A percentile compares a stretch with the other conserved stretches of the same genome.
phyloP scores from a whole-genome alignment of 2,329 filamentous ascomycete genomes.

The Aspergillus puulaauensis region DNA sequence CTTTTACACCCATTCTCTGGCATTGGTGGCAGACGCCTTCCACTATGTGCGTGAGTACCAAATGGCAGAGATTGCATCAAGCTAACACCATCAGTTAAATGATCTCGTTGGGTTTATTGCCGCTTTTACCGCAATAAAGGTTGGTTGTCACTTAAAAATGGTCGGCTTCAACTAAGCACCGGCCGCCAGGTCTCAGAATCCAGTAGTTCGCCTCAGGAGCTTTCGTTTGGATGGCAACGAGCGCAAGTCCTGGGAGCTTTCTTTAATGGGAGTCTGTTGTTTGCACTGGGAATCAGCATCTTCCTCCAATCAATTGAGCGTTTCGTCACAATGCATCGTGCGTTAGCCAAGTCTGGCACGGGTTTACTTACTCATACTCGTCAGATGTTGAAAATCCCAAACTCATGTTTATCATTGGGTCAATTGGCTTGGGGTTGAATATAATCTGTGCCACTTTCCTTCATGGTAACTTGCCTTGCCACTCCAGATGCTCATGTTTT shows the following conservation, averaged over 20 bases:
- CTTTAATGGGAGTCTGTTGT: slow-evolving; percentile 75
- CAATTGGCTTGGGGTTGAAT: slow-evolving; percentile 66
- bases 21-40: slow-evolving; percentile 74
- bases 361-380: background rate
- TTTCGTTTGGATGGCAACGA: slow-evolving; percentile 76
- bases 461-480: slow-evolving; percentile 50
- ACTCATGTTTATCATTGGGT: slow-evolving; percentile 68
- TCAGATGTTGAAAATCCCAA: slow-evolving; percentile 64
- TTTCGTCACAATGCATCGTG: slow-evolving; percentile 32
- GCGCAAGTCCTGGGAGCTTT: slow-evolving; percentile 73
- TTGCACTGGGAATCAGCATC: slow-evolving; percentile 71
- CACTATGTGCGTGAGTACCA: slow-evolving; percentile 60
- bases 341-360: slow-evolving; percentile 4
- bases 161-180: too few relatives aligned
- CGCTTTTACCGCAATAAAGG: slow-evolving; percentile 63
- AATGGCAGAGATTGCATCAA: background rate
- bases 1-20: slow-evolving; percentile 69
- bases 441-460: slow-evolving; percentile 65
- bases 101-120: slow-evolving; percentile 70
- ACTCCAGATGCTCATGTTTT: background rate
- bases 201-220: slow-evolving; percentile 56
- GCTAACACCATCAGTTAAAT: slow-evolving; percentile 55
- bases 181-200: slow-evolving; percentile 54
- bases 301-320: slow-evolving; percentile 71
- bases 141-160: slow-evolving; percentile 33